A percentile compares a stretch with the other conserved stretches of the same genome.
Evolutionary conservation across 192 early-diverging fungal species (phyloP).

Genomic region (Backusella luteola): DNA sequence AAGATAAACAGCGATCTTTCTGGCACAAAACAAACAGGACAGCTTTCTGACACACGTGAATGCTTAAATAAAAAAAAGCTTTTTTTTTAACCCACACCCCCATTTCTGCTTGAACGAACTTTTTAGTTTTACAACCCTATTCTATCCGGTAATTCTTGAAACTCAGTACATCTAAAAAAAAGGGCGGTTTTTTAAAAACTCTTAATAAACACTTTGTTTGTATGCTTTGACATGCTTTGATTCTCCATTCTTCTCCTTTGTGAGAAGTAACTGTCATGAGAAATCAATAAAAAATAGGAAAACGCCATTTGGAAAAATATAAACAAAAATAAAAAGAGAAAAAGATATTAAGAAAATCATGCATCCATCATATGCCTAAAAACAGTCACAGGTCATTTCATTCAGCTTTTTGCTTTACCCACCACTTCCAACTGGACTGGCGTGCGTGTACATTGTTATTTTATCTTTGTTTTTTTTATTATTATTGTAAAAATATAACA

Average conservation of each 20-base stretch:
- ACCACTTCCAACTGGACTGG: neutral
- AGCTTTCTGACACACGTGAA: neutral
- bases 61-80: neutral
- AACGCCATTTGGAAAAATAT: neutral
- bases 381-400: neutral
- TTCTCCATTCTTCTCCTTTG: neutral
- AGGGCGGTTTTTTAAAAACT: neutral
- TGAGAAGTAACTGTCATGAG: neutral
- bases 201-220: constrained; percentile 7
- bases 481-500: neutral
- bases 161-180: neutral
- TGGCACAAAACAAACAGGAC: neutral
- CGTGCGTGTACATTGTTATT: neutral
- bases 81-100: neutral
- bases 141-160: neutral
- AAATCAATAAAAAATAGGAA: too few relatives aligned
- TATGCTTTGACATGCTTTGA: neutral
- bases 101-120: neutral
- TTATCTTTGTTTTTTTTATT: neutral
- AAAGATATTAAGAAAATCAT: neutral
- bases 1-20: neutral
- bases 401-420: neutral
- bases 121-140: neutral
- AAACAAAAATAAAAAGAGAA: neutral
- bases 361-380: neutral